phyloP scores from a whole-genome alignment of 140 eudicot genomes.

The Stevia rebaudiana region DNA sequence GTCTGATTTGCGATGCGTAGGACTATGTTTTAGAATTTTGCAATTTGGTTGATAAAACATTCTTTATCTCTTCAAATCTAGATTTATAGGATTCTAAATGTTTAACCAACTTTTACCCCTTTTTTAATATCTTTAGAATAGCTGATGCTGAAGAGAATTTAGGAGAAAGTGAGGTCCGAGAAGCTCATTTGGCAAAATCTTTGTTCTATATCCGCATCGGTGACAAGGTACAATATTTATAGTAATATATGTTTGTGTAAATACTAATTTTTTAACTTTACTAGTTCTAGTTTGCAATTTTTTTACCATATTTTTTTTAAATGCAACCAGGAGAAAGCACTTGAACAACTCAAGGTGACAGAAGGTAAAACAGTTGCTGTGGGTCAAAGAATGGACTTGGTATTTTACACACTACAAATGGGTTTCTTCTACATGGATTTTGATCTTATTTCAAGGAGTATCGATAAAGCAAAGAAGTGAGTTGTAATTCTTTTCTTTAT shows the following conservation, averaged over 20 bases:
- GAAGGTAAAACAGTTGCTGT: slow-evolving; percentile 95
- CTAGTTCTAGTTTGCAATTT: background rate
- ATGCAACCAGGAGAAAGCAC: slow-evolving; percentile 64
- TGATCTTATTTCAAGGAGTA: slow-evolving; percentile 83
- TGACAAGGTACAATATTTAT: slow-evolving; percentile 41
- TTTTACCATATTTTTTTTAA: background rate
- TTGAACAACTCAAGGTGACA: slow-evolving; percentile 80
- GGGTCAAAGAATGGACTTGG: slow-evolving; percentile 95
- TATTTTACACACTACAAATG: slow-evolving; percentile 74
- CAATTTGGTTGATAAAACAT: background rate
- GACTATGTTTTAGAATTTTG: background rate
- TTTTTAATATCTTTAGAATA: slow-evolving; percentile 40
- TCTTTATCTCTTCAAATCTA: background rate
- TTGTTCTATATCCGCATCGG: slow-evolving; percentile 79
- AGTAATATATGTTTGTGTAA: too few relatives aligned
- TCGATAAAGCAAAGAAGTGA: slow-evolving; percentile 93
- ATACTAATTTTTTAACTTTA: background rate
- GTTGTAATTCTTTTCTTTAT: slow-evolving; percentile 14
- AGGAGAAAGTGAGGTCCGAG: slow-evolving; percentile 98
- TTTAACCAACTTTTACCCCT: background rate
- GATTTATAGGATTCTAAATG: background rate
- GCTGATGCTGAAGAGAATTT: slow-evolving; percentile 97
- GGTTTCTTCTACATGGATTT: slow-evolving; percentile 93
- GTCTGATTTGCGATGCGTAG: background rate
- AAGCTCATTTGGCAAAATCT: slow-evolving; percentile 94